These are phyloP conservation scores for Starmerella davenportii DNA, from an alignment of 805 yeast genomes.

Conservation along the genomic window DNA sequence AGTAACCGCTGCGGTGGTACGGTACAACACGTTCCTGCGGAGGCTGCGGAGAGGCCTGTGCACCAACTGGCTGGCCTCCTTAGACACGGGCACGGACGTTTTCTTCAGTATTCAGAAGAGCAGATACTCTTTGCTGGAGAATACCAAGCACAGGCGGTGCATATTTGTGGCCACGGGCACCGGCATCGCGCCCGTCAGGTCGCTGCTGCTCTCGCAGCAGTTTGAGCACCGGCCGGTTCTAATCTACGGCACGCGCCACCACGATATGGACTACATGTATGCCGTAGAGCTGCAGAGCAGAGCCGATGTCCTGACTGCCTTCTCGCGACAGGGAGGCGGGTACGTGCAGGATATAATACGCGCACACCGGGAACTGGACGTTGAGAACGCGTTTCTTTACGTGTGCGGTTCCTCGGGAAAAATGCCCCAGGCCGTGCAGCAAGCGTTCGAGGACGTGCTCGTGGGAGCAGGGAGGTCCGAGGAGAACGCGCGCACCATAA, in stretches of 20 bases:
- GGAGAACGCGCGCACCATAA: conserved; percentile 30
- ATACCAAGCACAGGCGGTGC: no score
- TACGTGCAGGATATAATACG: conserved; percentile 69
- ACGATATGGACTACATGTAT: conserved; percentile 51
- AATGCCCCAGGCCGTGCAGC: conserved; percentile 78
- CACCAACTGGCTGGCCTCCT: conserved; percentile 51
- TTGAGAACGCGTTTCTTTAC: conserved; percentile 49
- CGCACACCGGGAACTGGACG: conserved; percentile 28
- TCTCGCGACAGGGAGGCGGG: conserved; percentile 31
- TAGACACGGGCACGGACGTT: conserved; percentile 2
- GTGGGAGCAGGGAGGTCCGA: conserved; percentile 15
- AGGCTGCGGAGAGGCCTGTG: conserved; percentile 67
- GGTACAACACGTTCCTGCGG: conserved; percentile 65
- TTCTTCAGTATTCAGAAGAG: background rate
- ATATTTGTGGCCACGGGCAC: conserved; percentile 78
- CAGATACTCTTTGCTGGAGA: background rate
- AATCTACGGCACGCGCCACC: conserved; percentile 59
- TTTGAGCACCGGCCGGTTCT: conserved; percentile 23
- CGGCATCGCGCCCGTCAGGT: conserved; percentile 85
- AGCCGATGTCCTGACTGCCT: conserved; percentile 26
- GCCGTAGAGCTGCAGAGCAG: conserved; percentile 28
- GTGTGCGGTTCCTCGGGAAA: conserved; percentile 87
- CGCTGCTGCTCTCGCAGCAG: conserved; percentile 28
- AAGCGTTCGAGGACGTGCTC: conserved; percentile 52
- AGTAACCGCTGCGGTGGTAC: conserved; percentile 66